Evolutionary conservation across 2,329 filamentous ascomycete genomes (phyloP).

Genomic region (Pyrenophora teres): DNA sequence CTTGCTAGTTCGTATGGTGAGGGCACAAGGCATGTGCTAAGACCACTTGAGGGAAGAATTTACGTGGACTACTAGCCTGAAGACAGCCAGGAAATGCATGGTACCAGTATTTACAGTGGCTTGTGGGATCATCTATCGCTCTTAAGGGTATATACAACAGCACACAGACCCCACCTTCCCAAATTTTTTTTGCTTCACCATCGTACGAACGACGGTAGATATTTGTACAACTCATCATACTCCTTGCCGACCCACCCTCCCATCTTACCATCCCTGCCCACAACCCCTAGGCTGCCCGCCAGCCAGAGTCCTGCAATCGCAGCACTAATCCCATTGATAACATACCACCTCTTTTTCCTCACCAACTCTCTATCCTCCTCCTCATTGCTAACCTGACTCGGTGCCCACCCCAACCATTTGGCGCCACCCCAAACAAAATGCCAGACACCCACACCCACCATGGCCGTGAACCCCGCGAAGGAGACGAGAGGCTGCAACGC

Average conservation of each 20-base stretch:
- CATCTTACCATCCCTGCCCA: conserved; percentile 71
- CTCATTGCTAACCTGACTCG: conserved; percentile 58
- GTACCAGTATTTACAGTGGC: not conserved
- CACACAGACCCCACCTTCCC: conserved; percentile 2
- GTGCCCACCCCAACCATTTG: conserved; percentile 74
- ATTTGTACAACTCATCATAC: conserved; percentile 75
- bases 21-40: conserved; percentile 25
- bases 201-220: conserved; percentile 61
- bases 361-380: conserved; percentile 56
- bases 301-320: conserved; percentile 73
- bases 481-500: conserved; percentile 69
- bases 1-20: conserved; percentile 54
- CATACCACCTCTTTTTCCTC: conserved; percentile 70
- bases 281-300: conserved; percentile 76
- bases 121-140: not conserved
- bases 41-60: conserved; percentile 46
- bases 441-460: conserved; percentile 70
- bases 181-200: conserved; percentile 48
- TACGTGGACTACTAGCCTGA: conserved; percentile 38
- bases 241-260: conserved; percentile 79
- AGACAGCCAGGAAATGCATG: too few species aligned
- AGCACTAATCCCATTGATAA: conserved; percentile 68
- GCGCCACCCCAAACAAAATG: conserved; percentile 86
- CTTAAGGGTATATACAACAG: conserved; percentile 31
- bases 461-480: conserved; percentile 69